phyloP scores from a whole-genome alignment of 495 filamentous ascomycete genomes.

The Lineolata rhizophorae region DNA sequence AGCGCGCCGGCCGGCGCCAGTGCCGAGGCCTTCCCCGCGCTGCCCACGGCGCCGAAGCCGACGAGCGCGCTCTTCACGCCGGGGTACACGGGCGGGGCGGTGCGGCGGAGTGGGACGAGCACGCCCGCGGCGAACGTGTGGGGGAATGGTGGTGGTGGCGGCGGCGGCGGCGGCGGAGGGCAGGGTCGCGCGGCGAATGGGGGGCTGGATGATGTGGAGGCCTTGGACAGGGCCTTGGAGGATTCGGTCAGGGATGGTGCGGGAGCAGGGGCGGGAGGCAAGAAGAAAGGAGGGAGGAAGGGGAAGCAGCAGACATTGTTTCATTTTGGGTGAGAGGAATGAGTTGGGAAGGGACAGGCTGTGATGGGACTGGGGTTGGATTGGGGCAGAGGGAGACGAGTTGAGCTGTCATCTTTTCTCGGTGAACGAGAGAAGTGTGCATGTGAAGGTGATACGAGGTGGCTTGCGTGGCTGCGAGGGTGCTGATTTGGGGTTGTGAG shows the following conservation, averaged over 20 bases:
- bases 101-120: slow-evolving; percentile 34
- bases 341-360: no score
- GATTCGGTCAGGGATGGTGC: slow-evolving; percentile 9
- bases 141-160: slow-evolving; percentile 14
- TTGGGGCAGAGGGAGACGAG: no score
- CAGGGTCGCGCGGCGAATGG: slow-evolving; percentile 9
- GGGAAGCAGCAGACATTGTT: slow-evolving; percentile 62
- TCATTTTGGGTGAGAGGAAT: slow-evolving; percentile 19
- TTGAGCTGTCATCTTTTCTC: no score
- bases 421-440: no score
- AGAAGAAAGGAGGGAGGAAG: slow-evolving; percentile 56
- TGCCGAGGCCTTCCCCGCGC: slow-evolving; percentile 53
- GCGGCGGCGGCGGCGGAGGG: slow-evolving; percentile 12
- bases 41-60: slow-evolving; percentile 59
- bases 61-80: slow-evolving; percentile 47
- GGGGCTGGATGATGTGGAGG: no score
- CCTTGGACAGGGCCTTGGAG: no score
- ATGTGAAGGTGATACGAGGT: no score
- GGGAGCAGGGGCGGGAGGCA: slow-evolving; percentile 16
- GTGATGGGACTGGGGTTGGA: no score
- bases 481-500: no score
- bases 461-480: no score
- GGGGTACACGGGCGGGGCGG: slow-evolving; percentile 49
- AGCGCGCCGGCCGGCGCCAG: slow-evolving; percentile 12
- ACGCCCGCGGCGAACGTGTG: slow-evolving; percentile 22